These are phyloP conservation scores for Venturia carpophila DNA, from an alignment of 2,329 filamentous ascomycete genomes.

Conservation along the genomic window DNA sequence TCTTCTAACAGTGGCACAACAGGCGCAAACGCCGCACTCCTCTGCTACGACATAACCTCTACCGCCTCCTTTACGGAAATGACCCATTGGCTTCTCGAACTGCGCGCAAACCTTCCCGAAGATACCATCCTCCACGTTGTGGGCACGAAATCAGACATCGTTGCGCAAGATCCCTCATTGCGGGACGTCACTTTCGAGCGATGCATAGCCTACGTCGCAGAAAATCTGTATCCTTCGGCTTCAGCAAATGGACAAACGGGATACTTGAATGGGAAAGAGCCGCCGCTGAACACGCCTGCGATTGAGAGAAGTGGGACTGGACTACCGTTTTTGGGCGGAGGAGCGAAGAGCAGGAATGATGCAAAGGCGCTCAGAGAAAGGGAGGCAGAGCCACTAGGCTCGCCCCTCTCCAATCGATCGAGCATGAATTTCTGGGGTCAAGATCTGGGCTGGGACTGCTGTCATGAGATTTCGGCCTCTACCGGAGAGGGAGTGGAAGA, in stretches of 20 bases:
- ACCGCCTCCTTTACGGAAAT: constrained; percentile 81
- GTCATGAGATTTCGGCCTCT: constrained; percentile 92
- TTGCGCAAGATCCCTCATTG: constrained; percentile 68
- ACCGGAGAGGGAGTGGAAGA: constrained; percentile 94
- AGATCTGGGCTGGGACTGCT: constrained; percentile 92
- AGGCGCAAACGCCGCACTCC: constrained; percentile 85
- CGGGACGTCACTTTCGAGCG: constrained; percentile 88
- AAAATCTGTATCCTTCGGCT: constrained; percentile 71
- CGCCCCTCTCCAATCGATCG: constrained; percentile 17
- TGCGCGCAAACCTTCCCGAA: constrained; percentile 66
- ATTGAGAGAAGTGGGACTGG: background rate
- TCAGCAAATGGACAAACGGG: constrained; percentile 47
- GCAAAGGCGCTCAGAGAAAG: background rate
- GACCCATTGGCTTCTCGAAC: constrained; percentile 81
- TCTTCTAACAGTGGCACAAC: constrained; percentile 11
- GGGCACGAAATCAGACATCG: constrained; percentile 86
- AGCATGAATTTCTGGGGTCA: constrained; percentile 81
- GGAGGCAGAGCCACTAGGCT: constrained; percentile 14
- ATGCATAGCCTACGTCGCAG: constrained; percentile 91
- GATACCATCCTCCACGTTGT: constrained; percentile 90
- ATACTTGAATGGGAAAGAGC: constrained; percentile 28
- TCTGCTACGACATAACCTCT: constrained; percentile 92
- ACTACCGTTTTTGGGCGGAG: background rate
- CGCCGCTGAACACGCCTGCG: constrained; percentile 15
- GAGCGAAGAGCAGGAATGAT: background rate